Evolutionary conservation across 2,329 filamentous ascomycete species (phyloP), one percentile per base, ranked within the genome.

Genomic region (Rachicladosporium sp.): DNA sequence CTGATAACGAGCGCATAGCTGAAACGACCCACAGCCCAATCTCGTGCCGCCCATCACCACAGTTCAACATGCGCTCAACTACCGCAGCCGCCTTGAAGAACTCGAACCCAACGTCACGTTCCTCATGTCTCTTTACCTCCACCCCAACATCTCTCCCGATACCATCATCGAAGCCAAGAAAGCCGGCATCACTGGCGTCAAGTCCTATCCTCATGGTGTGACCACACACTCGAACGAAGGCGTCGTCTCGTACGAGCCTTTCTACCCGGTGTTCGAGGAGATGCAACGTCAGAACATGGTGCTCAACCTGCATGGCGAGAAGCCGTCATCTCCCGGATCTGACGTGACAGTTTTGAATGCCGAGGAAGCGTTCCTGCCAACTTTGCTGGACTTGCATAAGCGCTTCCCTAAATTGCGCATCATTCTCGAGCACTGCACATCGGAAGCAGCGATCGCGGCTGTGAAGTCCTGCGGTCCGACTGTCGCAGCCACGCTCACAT

Each of bases 271-370:
- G 10, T 93, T 96, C 56, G 74, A 71, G n/a, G 82, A 84, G 48
- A 95, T 96, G 88, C 82, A 94, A 57, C 66, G 78, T 43, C 76
- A 87, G 49, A 78, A 80, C 49, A 69, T 94, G 57, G 73, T 93
- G n/a, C 71, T 93, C 32, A 95, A 95, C 64, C 68, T 96, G n/a
- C 88, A 96, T 59, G 89, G 88, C 48, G 89, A 95, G 63, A 76
- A 80, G n/a, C 80, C 78, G 0, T 70, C 70, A 2, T 67, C 67
- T 47, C 59, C 60, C 33, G 54, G 50, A 38, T 48, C 55, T 35
- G 56, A 62, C 44, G 57, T 62, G 45, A 61, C 59, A 7, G 57
- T 63, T 3, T 64, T 85, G 46, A 82, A 80, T 51, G 80, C 80
- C 12, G 82, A 88, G 60, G 72, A 77, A 45, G 69, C 68, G 2